Evolutionary conservation across 306 rosid genomes (phyloP).

Genomic region (Vigna angularis): DNA sequence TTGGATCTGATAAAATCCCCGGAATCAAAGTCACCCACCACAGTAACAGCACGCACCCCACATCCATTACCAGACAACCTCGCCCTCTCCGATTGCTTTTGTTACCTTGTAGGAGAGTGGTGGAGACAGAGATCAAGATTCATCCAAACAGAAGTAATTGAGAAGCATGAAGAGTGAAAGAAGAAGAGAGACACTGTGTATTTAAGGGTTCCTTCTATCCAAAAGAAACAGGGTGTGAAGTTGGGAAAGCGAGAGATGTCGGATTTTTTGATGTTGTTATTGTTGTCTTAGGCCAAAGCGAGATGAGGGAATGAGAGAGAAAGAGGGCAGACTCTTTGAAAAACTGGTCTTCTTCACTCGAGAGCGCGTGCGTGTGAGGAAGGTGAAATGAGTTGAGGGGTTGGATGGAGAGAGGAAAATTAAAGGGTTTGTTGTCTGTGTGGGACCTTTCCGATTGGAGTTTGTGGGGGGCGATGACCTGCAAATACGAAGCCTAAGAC

Average conservation of each 20-base stretch:
- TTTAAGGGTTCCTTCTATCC: background rate
- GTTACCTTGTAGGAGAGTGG: background rate
- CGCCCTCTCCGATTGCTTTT: background rate
- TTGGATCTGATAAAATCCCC: slow-evolving; percentile 70
- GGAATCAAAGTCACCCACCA: slow-evolving; percentile 22
- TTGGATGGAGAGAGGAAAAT: slow-evolving; percentile 37
- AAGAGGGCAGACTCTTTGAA: background rate
- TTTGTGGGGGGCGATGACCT: slow-evolving; percentile 55
- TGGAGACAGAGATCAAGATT: no score
- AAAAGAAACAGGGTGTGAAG: background rate
- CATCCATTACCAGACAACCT: slow-evolving; percentile 45
- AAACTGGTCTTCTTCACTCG: slow-evolving; percentile 5
- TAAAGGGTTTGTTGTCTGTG: background rate
- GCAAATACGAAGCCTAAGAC: slow-evolving; percentile 53
- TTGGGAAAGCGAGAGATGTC: slow-evolving; percentile 38
- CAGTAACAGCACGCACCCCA: slow-evolving; percentile 46
- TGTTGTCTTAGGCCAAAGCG: slow-evolving; percentile 38
- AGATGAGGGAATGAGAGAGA: background rate
- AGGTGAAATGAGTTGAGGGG: no score
- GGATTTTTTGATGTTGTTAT: slow-evolving; percentile 18
- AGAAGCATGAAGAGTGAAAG: background rate
- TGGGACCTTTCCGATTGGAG: slow-evolving; percentile 35
- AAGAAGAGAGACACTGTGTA: background rate
- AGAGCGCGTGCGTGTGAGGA: background rate
- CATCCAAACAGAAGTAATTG: background rate